Base-by-base conservation (phyloP, 192 early-diverging fungal species). In the Gamsiella multidivaricata region DNA sequence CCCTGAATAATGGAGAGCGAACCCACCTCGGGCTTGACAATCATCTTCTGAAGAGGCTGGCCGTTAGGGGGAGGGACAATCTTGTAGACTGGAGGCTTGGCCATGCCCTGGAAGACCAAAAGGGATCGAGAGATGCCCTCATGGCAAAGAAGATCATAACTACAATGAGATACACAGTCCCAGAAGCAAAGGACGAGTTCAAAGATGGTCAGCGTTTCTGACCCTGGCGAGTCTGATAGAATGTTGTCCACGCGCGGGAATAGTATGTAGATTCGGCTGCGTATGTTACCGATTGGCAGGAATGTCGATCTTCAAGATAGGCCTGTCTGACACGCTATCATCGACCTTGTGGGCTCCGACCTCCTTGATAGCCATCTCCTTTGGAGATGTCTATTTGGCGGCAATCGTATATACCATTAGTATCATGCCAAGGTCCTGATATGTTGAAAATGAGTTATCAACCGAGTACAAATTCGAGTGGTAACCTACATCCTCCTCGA, bases 61-160 rank as follows among this genome's bases (percentile, higher is more conserved):
- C 83, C 87, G 52, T 75, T 69, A 29, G 82, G 69, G n/a, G 95
- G 91, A 22, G 67, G 57, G 20, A 90, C 84, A 7, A 84, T 58
- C 65, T 72, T 87, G 82, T 90, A 96, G 15, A 81, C 70, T n/a
- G 94, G 93, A 47, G 89, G 86, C 51, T 86, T 82, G 61, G 80
- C 83, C 54, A 89, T 87, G 47, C 87, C 93, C 45, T 96, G 85
- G 82, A 93, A 99, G 42, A 95, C 85, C 42, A 89, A 87, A 37
- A 99, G 79, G 15, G 96, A 94, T 23, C 94, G 92, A 41, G 94
- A 85, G 58, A 99, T 91, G 23, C 98, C 98, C 84, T 99, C 98
- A 29, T 91, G 91, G 83, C 98, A 98, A 42, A 99, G 87, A 82
- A 99, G 86, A 81, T 99, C 98, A 67, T 97, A 98, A 81, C 96